Percentiles rank a stretch among this genome's conserved stretches.
These are phyloP conservation scores for Balakata baccata DNA, from an alignment of 345 rosid genomes.

Conservation along the genomic window DNA sequence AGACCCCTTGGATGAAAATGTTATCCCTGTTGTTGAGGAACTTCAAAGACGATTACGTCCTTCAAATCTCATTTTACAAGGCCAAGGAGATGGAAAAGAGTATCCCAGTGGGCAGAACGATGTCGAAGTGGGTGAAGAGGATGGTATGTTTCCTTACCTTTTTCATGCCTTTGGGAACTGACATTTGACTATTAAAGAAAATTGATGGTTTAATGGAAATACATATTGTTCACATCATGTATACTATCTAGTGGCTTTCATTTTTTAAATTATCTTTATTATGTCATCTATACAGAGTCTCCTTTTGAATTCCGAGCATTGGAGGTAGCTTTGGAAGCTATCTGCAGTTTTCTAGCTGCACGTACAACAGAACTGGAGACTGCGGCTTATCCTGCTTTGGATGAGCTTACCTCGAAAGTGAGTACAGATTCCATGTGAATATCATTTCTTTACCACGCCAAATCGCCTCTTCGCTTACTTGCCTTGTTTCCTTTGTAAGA, in stretches of 20 bases:
- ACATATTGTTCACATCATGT: background rate
- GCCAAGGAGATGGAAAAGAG: slow-evolving; percentile 28
- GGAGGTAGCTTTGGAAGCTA: slow-evolving; percentile 94
- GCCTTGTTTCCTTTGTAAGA: no score
- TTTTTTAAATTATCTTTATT: slow-evolving; percentile 16
- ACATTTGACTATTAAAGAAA: background rate
- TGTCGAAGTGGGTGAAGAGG: slow-evolving; percentile 76
- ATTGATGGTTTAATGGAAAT: background rate
- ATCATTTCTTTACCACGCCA: no score
- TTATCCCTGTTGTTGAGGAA: slow-evolving; percentile 85
- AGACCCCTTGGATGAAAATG: slow-evolving; percentile 74
- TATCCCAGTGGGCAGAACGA: slow-evolving; percentile 45
- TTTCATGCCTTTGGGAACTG: background rate
- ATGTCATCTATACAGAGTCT: slow-evolving; percentile 51
- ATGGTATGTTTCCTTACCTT: slow-evolving; percentile 49
- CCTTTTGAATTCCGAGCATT: slow-evolving; percentile 76
- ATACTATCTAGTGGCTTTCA: background rate
- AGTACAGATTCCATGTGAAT: background rate
- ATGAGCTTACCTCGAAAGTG: slow-evolving; percentile 90
- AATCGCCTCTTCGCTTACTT: no score
- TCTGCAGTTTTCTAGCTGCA: slow-evolving; percentile 87
- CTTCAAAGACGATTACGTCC: slow-evolving; percentile 74
- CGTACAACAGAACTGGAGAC: slow-evolving; percentile 85
- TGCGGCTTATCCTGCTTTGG: slow-evolving; percentile 95
- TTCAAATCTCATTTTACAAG: slow-evolving; percentile 24